phyloP scores from a whole-genome alignment of 768 basidiomycete species.

The Pleurotus cornucopiae region DNA sequence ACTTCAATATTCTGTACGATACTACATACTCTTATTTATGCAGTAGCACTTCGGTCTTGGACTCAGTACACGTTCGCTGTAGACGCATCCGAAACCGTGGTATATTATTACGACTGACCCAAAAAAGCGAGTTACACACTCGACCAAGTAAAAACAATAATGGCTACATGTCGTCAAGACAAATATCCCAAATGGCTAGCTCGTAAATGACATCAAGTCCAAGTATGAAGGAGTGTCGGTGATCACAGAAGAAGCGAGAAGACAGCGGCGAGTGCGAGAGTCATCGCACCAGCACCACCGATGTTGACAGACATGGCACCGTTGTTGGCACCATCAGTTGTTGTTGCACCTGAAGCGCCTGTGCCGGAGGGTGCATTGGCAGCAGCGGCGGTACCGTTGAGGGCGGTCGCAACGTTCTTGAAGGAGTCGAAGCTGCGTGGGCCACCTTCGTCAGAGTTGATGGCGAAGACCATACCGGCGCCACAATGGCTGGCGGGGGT shows the following conservation, averaged over 20 bases:
- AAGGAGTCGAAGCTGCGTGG: conserved; percentile 52
- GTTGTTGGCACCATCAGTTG: conserved; percentile 16
- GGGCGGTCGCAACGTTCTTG: conserved; percentile 46
- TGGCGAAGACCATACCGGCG: conserved; percentile 54
- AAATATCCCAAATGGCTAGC: conserved; percentile 2
- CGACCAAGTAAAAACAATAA: neutral
- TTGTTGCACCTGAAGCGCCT: conserved; percentile 16
- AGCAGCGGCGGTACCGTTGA: conserved; percentile 48
- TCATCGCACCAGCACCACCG: conserved; percentile 24
- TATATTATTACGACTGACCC: conserved; percentile 9
- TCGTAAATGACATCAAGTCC: neutral
- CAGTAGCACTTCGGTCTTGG: neutral
- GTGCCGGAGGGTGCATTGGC: conserved; percentile 20
- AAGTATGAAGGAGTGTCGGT: neutral
- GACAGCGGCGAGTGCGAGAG: neutral
- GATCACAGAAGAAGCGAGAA: conserved; percentile 3
- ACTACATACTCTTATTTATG: neutral
- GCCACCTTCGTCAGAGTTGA: conserved; percentile 52
- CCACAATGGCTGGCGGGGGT: conserved; percentile 39
- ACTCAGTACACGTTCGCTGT: neutral
- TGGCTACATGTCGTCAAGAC: conserved; percentile 8
- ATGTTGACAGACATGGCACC: conserved; percentile 28
- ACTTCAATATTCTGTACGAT: neutral
- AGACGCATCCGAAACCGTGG: neutral
- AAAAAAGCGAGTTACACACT: neutral